Base-by-base conservation (phyloP, 2,329 filamentous ascomycete genomes). In the Bipolaris bicolor region DNA sequence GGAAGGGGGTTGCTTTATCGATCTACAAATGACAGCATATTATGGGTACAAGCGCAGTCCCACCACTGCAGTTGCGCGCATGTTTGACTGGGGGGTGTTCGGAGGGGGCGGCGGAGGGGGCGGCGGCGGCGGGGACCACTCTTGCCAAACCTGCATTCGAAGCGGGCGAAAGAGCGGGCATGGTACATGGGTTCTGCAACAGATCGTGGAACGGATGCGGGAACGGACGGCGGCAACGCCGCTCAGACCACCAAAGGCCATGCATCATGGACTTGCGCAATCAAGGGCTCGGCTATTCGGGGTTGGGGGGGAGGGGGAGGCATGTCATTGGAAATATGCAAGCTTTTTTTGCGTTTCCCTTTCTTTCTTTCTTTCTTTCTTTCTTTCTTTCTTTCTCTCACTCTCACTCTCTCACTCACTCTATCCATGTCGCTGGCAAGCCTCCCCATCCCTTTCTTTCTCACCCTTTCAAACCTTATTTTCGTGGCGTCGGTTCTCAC, bases 161-260 rank as follows among this genome's bases (percentile, higher is more conserved):
- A 48, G 43, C 34, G 37, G 26, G 7, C 46, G 15, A 54, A 15
- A 15, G 34, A 37, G 36, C 33, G 55, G 37, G 50, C 61, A 62
- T 60, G 62, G 62, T 64, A 62, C 59, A 58, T 58, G 62, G 62
- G 49, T 58, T 53, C 49, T 62, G 56, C 52, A 39, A 60, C 57
- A 53, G 59, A 62, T 62, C 45, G 61, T 60, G 59, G 55, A 53
- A 60, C 51, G 57, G 54, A 49, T 56, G 49, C 54, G 54, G 54
- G 54, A 56, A 36, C 53, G 53, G 39, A 55, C 53, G 40, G 52
- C 29, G 41, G 26, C 40, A 43, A 24, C 11, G 48, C 53, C 50
- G 52, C 57, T 47, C 54, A 47, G 49, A 44, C 49, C 54, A 47
- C 16, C 10, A 15, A 7, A 18, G 7, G 7, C 41, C 48, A 56